Evolutionary conservation across 176 grass and related monocot species (phyloP), one percentile per base, ranked within the genome.

Genomic region (Lolium rigidum): DNA sequence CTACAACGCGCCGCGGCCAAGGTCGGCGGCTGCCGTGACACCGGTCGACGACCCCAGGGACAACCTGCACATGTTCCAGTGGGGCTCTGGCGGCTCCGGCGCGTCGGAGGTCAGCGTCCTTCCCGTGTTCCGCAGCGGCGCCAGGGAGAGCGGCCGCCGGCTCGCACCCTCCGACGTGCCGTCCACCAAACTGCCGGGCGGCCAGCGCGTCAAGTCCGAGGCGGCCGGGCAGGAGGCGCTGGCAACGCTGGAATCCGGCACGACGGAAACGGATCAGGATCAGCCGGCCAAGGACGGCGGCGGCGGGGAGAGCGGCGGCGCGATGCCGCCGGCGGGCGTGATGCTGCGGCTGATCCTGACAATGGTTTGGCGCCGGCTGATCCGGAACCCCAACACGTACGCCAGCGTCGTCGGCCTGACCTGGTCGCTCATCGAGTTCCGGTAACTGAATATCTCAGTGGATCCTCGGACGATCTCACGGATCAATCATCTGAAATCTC

Each of bases 341-440:
- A 89, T 98, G 88, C 78, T 84, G 43, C 70, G 92, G 70, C 94
- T 98, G 47, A 96, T 98, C 84, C 51, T 98, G 24, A 96, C 92
- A 6, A 96, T 94, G 94, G 97, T 99, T 26, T 96, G 90, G 97
- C 97, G 97, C 39, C 81, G 92, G 72, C 87, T 99, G 39, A 94
- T 96, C 49, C 90, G 97, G 47, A 99, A 99, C 65, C 97, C 97
- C 24, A 99, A 99, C 92, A 90, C 97, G 68, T 96, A 94, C 65
- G 95, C 97, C 82, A 96, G 97, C 76, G 63, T 99, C 70, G 75
- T 99, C 46, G 97, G 94, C 55, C 88, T 99, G 55, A 26, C 69
- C 2, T 99, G 97, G 97, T 99, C 97, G 9, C 94, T 99, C 61
- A 22, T 96, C 83, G 88, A 90, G 25, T 99, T 96, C 90, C 50